Percentiles rank a stretch among this genome's conserved stretches.
Conservation (phyloP, 2,329 filamentous ascomycete species). For the Periconia macrospinosa region DNA sequence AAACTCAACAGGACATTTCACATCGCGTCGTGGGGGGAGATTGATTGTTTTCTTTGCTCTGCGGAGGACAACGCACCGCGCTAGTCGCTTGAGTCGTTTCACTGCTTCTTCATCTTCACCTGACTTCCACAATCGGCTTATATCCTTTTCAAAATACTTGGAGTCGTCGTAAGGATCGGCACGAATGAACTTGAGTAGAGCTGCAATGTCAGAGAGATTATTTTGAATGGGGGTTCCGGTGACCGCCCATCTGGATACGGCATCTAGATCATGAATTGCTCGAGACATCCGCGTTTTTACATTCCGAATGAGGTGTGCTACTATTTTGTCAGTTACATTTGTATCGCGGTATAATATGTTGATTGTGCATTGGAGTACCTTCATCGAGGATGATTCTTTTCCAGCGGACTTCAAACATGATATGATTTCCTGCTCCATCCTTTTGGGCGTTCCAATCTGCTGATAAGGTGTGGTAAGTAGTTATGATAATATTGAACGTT, state of each 20-base stretch:
- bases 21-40: slow-evolving; percentile 43
- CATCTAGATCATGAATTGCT: slow-evolving; percentile 27
- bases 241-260: slow-evolving; percentile 49
- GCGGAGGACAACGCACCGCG: slow-evolving; percentile 44
- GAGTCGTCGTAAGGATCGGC: slow-evolving; percentile 47
- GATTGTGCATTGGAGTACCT: slow-evolving; percentile 22
- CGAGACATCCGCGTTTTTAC: slow-evolving; percentile 32
- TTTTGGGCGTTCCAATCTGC: slow-evolving; percentile 11
- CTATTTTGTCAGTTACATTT: neutral
- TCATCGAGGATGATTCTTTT: slow-evolving; percentile 54
- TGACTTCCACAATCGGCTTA: slow-evolving; percentile 45
- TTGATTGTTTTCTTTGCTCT: slow-evolving; percentile 44
- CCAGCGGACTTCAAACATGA: slow-evolving; percentile 39
- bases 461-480: slow-evolving; percentile 19
- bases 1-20: slow-evolving; percentile 42
- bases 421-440: neutral
- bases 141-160: slow-evolving; percentile 44
- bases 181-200: slow-evolving; percentile 49
- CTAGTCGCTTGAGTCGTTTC: slow-evolving; percentile 45
- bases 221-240: slow-evolving; percentile 57
- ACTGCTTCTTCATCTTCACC: slow-evolving; percentile 43
- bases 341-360: neutral
- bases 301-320: slow-evolving; percentile 50
- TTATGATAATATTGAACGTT: slow-evolving; percentile 12
- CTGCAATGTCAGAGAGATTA: slow-evolving; percentile 45